phyloP scores from a whole-genome alignment of 441 rosid species.

The Francoa sonchifolia region DNA sequence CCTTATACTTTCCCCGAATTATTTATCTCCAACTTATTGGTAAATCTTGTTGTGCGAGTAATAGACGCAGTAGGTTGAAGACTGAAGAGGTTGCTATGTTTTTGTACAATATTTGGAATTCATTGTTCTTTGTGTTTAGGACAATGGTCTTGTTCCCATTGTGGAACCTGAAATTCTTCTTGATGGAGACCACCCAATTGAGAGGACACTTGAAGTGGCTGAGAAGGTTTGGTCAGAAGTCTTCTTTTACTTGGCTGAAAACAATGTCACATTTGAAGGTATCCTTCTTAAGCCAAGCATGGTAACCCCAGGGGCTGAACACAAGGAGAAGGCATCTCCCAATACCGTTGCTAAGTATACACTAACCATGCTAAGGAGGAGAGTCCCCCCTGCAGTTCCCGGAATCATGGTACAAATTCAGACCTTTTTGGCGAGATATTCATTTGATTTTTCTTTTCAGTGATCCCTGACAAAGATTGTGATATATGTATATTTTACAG shows the following conservation, averaged over 20 bases:
- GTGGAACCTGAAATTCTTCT: conserved; percentile 93
- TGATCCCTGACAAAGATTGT: no score
- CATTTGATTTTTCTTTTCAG: no score
- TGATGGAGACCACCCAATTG: conserved; percentile 80
- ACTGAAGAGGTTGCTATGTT: neutral
- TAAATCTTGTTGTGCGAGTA: neutral
- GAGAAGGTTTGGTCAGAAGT: conserved; percentile 89
- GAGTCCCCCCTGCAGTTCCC: conserved; percentile 76
- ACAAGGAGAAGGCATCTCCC: conserved; percentile 68
- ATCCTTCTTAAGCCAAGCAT: conserved; percentile 93
- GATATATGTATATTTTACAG: conserved; percentile 16
- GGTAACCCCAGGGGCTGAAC: conserved; percentile 94
- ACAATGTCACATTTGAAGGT: conserved; percentile 78
- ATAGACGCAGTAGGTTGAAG: no score
- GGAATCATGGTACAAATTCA: conserved; percentile 54
- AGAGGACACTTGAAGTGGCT: conserved; percentile 80
- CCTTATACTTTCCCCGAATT: no score
- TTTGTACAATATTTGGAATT: no score
- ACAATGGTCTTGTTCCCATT: conserved; percentile 82
- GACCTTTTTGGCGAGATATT: no score
- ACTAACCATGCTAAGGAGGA: conserved; percentile 63
- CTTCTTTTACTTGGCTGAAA: conserved; percentile 83
- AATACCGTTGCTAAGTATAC: conserved; percentile 74
- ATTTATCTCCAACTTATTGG: no score
- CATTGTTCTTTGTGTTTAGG: conserved; percentile 20